Percentiles rank a stretch among this genome's conserved stretches.
phyloP scores from a whole-genome alignment of 2,329 filamentous ascomycete species.

The Trichoderma sp. region DNA sequence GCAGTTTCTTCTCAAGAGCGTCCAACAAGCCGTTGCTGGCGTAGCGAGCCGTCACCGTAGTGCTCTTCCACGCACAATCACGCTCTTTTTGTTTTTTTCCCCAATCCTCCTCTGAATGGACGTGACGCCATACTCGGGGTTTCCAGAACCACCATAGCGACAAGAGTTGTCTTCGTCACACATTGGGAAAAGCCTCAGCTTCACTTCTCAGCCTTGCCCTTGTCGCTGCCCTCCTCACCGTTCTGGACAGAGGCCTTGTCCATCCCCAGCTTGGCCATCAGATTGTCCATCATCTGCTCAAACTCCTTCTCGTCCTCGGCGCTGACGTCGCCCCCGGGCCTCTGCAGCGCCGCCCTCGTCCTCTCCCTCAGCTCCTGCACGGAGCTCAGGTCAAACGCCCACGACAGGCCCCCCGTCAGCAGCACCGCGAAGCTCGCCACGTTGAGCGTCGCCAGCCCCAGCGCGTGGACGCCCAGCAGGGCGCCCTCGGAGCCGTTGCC shows the following conservation, averaged over 20 bases:
- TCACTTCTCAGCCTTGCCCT: constrained; percentile 7
- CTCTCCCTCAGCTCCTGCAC: constrained; percentile 64
- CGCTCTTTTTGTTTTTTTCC: too few relatives aligned
- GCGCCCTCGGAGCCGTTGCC: constrained; percentile 35
- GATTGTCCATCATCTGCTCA: constrained; percentile 62
- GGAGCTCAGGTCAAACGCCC: constrained; percentile 74
- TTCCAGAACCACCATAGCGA: too few relatives aligned
- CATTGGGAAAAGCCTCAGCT: neutral
- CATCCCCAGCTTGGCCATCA: constrained; percentile 56
- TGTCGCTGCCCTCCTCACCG: neutral
- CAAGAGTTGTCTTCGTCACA: neutral
- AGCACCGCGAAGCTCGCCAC: constrained; percentile 76
- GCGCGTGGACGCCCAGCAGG: constrained; percentile 76
- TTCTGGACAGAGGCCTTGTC: constrained; percentile 29
- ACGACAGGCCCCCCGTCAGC: constrained; percentile 71
- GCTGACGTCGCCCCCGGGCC: constrained; percentile 35
- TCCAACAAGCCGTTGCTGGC: neutral
- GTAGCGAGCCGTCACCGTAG: too few relatives aligned
- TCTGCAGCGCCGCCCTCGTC: constrained; percentile 50
- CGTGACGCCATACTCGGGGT: too few relatives aligned
- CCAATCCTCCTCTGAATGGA: too few relatives aligned
- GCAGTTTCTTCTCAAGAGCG: neutral
- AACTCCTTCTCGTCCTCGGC: constrained; percentile 61
- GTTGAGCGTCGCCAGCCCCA: constrained; percentile 86
- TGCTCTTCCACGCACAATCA: too few relatives aligned